Conservation (phyloP, 2,329 filamentous ascomycete species). For the Aspergillus sp. region DNA sequence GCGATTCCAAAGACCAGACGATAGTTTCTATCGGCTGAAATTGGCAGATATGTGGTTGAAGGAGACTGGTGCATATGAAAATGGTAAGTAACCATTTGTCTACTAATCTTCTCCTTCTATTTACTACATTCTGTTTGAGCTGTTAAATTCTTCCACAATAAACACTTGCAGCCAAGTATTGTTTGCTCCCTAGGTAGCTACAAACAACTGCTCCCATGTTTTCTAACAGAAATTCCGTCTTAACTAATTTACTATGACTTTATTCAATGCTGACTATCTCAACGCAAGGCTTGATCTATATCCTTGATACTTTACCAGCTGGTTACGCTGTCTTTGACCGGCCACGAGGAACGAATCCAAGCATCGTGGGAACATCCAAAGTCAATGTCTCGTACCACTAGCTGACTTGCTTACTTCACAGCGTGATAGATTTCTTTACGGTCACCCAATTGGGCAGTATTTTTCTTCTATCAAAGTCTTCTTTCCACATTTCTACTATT, state of each 20-base stretch:
- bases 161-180: not conserved
- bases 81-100: constrained; percentile 35
- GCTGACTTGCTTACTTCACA: constrained; percentile 30
- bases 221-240: not conserved
- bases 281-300: constrained; percentile 50
- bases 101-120: constrained; percentile 1
- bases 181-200: too few relatives aligned
- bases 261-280: not conserved
- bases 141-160: not conserved
- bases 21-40: constrained; percentile 52
- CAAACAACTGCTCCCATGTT: not conserved
- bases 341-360: constrained; percentile 45
- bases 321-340: constrained; percentile 60
- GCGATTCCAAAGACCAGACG: constrained; percentile 43
- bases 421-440: constrained; percentile 61
- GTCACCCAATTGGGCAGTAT: constrained; percentile 55
- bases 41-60: constrained; percentile 56
- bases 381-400: not conserved
- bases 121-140: not conserved
- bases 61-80: constrained; percentile 42
- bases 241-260: not conserved
- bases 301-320: constrained; percentile 57
- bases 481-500: constrained; percentile 60
- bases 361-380: constrained; percentile 33
- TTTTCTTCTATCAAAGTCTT: constrained; percentile 62